Evolutionary conservation across 768 basidiomycete genomes (phyloP), one percentile per base, ranked within the genome.

Genomic region (Suillus subaureus): DNA sequence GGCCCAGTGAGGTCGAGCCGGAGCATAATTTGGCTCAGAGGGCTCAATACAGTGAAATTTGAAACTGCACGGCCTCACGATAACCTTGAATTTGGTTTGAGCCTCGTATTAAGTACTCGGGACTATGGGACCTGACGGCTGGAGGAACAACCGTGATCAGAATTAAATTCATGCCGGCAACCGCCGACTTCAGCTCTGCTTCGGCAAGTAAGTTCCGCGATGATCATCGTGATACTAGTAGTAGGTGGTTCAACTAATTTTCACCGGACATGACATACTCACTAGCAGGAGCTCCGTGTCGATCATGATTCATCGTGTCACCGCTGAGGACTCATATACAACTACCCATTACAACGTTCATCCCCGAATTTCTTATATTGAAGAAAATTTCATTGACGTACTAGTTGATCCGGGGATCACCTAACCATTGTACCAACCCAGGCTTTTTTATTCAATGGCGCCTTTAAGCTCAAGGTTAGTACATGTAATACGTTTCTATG

Each of bases 401-500:
- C 26, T 57, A 15, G 49, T 26, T 26, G 39, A 12, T 26, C 54
- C 31, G 37, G 23, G 13, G 57, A 40, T 58, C 57, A 28, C 23
- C 57, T 60, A 60, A 42, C 18, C 23, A 40, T 39, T 39, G 11
- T 26, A 26, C 23, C 57, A 28, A 11, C 37, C n/a, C 15, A 39
- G 37, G 37, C 9, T 11, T 40, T 60, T 60, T 40, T 31, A 42
- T 60, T 60, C 28, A 60, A 60, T 60, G 26, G 58, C 40, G 58
- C 58, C 4, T 11, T 55, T 55, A 42, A 60, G 40, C 18, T 55
- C 33, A 42, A 60, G 40, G 40, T 31, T 28, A 40, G 58, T 55
- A 40, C 40, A 60, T 60, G 58, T 60, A 60, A 60, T 60, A 40
- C 40, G 58, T 60, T 60, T 60, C 39, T 40, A 40, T 4, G 39